A percentile compares a stretch with the other conserved stretches of the same genome.
Evolutionary conservation across 1,284 basidiomycete species (phyloP).

Genomic region (Moesziomyces sp.): DNA sequence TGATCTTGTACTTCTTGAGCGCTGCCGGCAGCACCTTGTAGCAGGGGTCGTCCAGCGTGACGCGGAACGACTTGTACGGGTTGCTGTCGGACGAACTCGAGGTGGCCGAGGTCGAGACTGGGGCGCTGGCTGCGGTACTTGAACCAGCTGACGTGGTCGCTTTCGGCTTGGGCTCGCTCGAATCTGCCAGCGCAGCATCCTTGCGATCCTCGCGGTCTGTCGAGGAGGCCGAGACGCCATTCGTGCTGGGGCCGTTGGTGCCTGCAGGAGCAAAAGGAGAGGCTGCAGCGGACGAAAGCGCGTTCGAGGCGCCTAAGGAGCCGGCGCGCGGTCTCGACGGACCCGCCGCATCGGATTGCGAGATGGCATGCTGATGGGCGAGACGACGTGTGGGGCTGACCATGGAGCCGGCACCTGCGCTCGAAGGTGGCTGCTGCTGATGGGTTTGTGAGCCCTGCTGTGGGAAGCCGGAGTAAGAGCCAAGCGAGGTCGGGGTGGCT

Average conservation of each 20-base stretch:
- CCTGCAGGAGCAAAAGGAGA: constrained; percentile 13
- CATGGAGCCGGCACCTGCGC: constrained; percentile 22
- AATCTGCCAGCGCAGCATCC: constrained; percentile 6
- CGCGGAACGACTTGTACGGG: constrained; percentile 69
- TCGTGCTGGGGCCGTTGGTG: constrained; percentile 1
- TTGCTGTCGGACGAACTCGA: constrained; percentile 52
- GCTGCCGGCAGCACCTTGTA: constrained; percentile 98
- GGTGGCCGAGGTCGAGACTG: constrained; percentile 12
- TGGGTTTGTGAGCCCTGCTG: constrained; percentile 3
- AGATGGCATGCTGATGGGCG: constrained; percentile 34
- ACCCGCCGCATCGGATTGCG: constrained; percentile 22
- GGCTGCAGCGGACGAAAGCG: constrained; percentile 5
- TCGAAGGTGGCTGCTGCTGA: constrained; percentile 13
- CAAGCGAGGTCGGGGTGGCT: constrained; percentile 32
- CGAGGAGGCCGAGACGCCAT: constrained; percentile 5
- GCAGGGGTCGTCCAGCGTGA: constrained; percentile 91
- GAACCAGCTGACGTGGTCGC: constrained; percentile 1
- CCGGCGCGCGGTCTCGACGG: constrained; percentile 30
- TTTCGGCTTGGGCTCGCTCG: constrained; percentile 13
- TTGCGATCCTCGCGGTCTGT: constrained; percentile 25
- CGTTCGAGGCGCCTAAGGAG: constrained; percentile 14
- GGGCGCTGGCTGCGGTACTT: constrained; percentile 7
- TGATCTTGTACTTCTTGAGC: constrained; percentile 98
- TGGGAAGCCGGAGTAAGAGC: constrained; percentile 27
- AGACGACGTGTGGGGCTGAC: constrained; percentile 45